Evolutionary conservation across 1,284 basidiomycete genomes (phyloP).

Genomic region (Trametes sp.): DNA sequence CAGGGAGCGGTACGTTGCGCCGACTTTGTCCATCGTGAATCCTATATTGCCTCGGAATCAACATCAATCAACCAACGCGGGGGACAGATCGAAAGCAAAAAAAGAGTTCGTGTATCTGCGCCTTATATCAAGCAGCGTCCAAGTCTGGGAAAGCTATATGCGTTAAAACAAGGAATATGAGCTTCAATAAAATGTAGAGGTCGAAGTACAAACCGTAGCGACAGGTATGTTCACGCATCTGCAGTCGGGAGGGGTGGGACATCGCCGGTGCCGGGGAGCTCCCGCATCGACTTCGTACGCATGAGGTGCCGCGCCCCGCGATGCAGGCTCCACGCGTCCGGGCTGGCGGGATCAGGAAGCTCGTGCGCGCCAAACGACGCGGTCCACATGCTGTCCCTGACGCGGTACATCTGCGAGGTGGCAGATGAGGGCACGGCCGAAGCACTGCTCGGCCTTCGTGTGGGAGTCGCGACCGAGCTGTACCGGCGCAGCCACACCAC

Average conservation of each 20-base stretch:
- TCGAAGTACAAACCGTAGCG: not conserved
- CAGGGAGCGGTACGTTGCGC: too few relatives aligned
- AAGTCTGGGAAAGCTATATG: too few relatives aligned
- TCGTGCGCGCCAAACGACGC: slow-evolving; percentile 2
- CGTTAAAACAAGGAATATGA: not conserved
- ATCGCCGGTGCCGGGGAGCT: not conserved
- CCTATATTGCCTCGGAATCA: too few relatives aligned
- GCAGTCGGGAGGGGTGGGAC: not conserved
- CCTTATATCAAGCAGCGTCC: too few relatives aligned
- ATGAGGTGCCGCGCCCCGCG: not conserved
- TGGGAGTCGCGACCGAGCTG: slow-evolving; percentile 7
- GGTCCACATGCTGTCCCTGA: slow-evolving; percentile 20
- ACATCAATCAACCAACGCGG: too few relatives aligned
- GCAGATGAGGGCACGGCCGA: slow-evolving; percentile 25
- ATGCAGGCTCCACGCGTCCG: not conserved
- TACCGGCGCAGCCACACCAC: slow-evolving; percentile 21
- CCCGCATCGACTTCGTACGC: not conserved
- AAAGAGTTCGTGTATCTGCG: too few relatives aligned
- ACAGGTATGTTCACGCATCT: not conserved
- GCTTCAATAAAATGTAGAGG: not conserved
- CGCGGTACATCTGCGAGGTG: slow-evolving; percentile 28
- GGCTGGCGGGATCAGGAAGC: not conserved
- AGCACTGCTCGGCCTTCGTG: slow-evolving; percentile 4
- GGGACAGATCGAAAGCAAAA: too few relatives aligned
- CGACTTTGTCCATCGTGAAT: too few relatives aligned